Conservation (phyloP, 2,329 filamentous ascomycete species). For the Colletotrichum theobromicola region DNA sequence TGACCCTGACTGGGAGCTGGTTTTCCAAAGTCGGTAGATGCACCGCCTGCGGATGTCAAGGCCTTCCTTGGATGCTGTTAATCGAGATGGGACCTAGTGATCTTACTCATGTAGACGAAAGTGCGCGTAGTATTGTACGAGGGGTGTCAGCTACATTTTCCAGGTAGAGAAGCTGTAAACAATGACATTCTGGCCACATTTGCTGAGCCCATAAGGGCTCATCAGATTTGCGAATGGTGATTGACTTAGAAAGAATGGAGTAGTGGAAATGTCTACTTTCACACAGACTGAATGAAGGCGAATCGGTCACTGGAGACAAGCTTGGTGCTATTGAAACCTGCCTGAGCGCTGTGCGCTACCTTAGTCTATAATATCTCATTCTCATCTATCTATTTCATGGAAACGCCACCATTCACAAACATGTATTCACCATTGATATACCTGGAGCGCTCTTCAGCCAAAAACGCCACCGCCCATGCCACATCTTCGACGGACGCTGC, state of each 20-base stretch:
- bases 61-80: neutral
- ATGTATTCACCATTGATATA: constrained; percentile 50
- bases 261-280: neutral
- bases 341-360: neutral
- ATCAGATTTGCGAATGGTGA: neutral
- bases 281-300: neutral
- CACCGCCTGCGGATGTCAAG: neutral
- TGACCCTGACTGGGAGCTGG: neutral
- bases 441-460: constrained; percentile 47
- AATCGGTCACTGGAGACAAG: neutral
- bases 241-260: neutral
- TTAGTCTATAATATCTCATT: neutral
- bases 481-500: constrained; percentile 51
- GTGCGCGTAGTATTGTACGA: neutral
- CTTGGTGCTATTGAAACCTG: neutral
- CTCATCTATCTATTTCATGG: neutral
- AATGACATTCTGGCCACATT: neutral
- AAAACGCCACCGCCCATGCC: constrained; percentile 47
- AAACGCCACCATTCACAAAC: constrained; percentile 29
- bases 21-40: neutral
- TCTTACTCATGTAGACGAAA: neutral
- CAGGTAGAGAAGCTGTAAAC: neutral
- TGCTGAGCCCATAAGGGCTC: neutral
- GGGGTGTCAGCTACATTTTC: neutral
- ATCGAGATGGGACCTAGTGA: neutral